These are phyloP conservation scores for Penicillium riverlandense DNA, from an alignment of 495 filamentous ascomycete genomes.

Conservation along the genomic window DNA sequence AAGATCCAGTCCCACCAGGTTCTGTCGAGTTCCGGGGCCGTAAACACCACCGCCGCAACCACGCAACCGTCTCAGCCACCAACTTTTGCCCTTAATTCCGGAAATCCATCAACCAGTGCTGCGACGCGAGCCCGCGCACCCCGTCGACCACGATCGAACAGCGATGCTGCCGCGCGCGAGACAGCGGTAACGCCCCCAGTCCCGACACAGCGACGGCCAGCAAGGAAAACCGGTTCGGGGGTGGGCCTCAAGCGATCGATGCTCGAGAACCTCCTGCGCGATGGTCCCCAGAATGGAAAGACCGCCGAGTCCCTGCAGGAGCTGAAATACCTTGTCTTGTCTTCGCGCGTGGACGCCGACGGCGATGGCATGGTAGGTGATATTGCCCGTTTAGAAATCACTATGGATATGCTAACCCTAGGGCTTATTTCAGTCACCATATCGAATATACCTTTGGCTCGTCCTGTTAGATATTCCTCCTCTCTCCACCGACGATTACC, in stretches of 20 bases:
- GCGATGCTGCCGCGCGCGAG: conserved; percentile 50
- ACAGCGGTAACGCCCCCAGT: conserved; percentile 24
- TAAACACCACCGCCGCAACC: conserved; percentile 34
- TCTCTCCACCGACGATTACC: conserved; percentile 77
- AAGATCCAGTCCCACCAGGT: conserved; percentile 48
- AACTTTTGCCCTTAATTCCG: no score
- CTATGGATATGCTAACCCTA: no score
- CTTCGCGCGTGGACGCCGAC: conserved; percentile 73
- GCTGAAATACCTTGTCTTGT: conserved; percentile 68
- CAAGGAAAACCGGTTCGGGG: conserved; percentile 47
- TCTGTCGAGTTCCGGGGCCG: conserved; percentile 27
- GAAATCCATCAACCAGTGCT: background rate
- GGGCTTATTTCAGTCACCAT: conserved; percentile 58
- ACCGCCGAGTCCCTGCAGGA: conserved; percentile 60
- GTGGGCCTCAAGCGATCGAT: conserved; percentile 53
- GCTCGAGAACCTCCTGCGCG: conserved; percentile 58
- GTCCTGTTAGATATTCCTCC: conserved; percentile 82
- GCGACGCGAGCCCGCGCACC: conserved; percentile 23
- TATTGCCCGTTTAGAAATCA: background rate
- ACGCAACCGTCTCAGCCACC: conserved; percentile 10
- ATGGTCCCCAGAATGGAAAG: conserved; percentile 66
- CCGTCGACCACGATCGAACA: conserved; percentile 64
- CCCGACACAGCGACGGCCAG: conserved; percentile 37
- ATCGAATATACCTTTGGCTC: conserved; percentile 93
- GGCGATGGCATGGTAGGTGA: conserved; percentile 76